phyloP scores from a whole-genome alignment of 352 stramenopile species.

The Pythium phragmiticola region DNA sequence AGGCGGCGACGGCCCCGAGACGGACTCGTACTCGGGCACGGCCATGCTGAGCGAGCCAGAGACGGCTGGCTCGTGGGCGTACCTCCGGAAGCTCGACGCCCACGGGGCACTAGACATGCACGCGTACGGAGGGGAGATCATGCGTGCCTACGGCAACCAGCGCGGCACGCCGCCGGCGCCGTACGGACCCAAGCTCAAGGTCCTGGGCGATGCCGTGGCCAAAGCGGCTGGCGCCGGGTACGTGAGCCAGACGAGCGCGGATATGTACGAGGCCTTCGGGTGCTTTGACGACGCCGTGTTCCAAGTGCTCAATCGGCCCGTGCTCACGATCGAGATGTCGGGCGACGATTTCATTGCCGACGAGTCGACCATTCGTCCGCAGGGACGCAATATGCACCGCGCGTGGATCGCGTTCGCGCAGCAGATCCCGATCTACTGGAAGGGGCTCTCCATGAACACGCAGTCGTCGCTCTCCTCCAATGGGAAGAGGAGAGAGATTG shows the following conservation, averaged over 20 bases:
- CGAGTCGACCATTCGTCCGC: slow-evolving; percentile 19
- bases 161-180: slow-evolving; percentile 17
- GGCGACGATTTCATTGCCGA: slow-evolving; percentile 23
- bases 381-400: slow-evolving; percentile 2
- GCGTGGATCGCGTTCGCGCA: slow-evolving; percentile 20
- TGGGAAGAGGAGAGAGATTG: neutral
- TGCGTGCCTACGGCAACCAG: slow-evolving; percentile 29
- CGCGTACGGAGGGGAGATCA: slow-evolving; percentile 26
- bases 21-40: slow-evolving; percentile 26
- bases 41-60: slow-evolving; percentile 35
- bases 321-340: slow-evolving; percentile 32
- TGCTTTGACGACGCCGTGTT: slow-evolving; percentile 34
- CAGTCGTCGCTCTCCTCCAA: too few species aligned
- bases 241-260: slow-evolving; percentile 5
- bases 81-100: slow-evolving; percentile 26
- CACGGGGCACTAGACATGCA: slow-evolving; percentile 33
- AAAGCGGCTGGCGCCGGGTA: slow-evolving; percentile 20
- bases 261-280: slow-evolving; percentile 32
- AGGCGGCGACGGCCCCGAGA: neutral
- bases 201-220: slow-evolving; percentile 24
- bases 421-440: slow-evolving; percentile 1
- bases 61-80: slow-evolving; percentile 29
- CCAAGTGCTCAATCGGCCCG: slow-evolving; percentile 25
- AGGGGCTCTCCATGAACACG: slow-evolving; percentile 4
- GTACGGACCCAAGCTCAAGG: slow-evolving; percentile 27